A percentile compares a stretch with the other conserved stretches of the same genome.
phyloP scores from a whole-genome alignment of 2,329 filamentous ascomycete genomes.

The Fusarium marasasianum region DNA sequence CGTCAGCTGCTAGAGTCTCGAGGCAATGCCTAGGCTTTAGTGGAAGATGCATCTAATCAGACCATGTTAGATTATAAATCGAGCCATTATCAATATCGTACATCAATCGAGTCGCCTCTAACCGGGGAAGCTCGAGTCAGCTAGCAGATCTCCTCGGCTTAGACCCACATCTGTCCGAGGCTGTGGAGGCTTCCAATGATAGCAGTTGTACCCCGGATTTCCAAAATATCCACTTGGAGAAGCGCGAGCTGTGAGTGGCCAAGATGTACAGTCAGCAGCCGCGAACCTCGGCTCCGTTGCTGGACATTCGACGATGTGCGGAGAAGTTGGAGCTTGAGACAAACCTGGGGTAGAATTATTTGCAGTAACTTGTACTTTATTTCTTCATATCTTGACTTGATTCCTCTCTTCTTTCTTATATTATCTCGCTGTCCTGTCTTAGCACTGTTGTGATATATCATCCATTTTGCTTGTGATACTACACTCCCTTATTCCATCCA shows the following conservation, averaged over 20 bases:
- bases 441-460: background rate
- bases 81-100: background rate
- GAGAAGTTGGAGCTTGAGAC: slow-evolving; percentile 36
- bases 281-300: slow-evolving; percentile 38
- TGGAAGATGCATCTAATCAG: background rate
- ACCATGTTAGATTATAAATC: background rate
- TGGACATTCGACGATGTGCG: slow-evolving; percentile 40
- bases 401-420: background rate
- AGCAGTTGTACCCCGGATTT: slow-evolving; percentile 41
- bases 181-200: slow-evolving; percentile 26
- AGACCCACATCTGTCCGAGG: slow-evolving; percentile 32
- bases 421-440: background rate
- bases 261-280: slow-evolving; percentile 22
- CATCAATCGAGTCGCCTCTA: background rate
- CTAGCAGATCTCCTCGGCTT: slow-evolving; percentile 25
- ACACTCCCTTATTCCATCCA: background rate
- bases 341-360: slow-evolving; percentile 31
- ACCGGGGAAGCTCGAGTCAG: slow-evolving; percentile 7
- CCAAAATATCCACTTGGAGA: slow-evolving; percentile 14
- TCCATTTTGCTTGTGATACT: background rate
- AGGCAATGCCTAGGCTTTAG: background rate
- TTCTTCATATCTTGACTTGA: slow-evolving; percentile 16
- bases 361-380: background rate
- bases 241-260: slow-evolving; percentile 21
- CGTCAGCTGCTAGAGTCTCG: background rate